phyloP scores from a whole-genome alignment of 371 early-diverging fungal species.

The Lichtheimia hyalospora region DNA sequence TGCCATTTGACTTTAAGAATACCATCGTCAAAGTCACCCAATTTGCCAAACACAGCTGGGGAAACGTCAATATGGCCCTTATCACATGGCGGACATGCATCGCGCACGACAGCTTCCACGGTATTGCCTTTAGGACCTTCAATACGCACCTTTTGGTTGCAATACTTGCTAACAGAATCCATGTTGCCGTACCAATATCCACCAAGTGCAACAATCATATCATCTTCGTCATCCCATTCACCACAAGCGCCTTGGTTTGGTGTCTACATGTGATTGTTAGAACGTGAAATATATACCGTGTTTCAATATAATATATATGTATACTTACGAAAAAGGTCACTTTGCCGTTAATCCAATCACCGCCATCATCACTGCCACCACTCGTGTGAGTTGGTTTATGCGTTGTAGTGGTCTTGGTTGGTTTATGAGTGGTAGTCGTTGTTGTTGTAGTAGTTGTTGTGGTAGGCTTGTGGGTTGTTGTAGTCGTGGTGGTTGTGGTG shows the following conservation, averaged over 20 bases:
- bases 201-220: slow-evolving; percentile 34
- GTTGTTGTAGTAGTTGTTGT: slow-evolving; percentile 19
- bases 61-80: slow-evolving; percentile 34
- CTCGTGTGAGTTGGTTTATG: slow-evolving; percentile 14
- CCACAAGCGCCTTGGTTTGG: slow-evolving; percentile 46
- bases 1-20: slow-evolving; percentile 38
- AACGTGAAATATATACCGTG: too few species aligned
- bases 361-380: slow-evolving; percentile 1
- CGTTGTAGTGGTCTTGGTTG: slow-evolving; percentile 16
- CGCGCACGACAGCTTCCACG: too few species aligned
- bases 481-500: slow-evolving; percentile 14
- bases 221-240: slow-evolving; percentile 25
- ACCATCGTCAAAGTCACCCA: slow-evolving; percentile 29
- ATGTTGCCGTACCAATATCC: slow-evolving; percentile 32
- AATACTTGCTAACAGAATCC: slow-evolving; percentile 29
- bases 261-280: neutral
- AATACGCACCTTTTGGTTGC: slow-evolving; percentile 32
- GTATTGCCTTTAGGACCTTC: slow-evolving; percentile 31
- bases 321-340: slow-evolving; percentile 28
- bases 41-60: slow-evolving; percentile 34
- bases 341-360: slow-evolving; percentile 15
- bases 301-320: too few species aligned
- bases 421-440: slow-evolving; percentile 15
- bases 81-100: slow-evolving; percentile 33
- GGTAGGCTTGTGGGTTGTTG: slow-evolving; percentile 17